These are phyloP conservation scores for Sextonia rubra DNA, from an alignment of 164 flowering plant genomes.

Conservation along the genomic window DNA sequence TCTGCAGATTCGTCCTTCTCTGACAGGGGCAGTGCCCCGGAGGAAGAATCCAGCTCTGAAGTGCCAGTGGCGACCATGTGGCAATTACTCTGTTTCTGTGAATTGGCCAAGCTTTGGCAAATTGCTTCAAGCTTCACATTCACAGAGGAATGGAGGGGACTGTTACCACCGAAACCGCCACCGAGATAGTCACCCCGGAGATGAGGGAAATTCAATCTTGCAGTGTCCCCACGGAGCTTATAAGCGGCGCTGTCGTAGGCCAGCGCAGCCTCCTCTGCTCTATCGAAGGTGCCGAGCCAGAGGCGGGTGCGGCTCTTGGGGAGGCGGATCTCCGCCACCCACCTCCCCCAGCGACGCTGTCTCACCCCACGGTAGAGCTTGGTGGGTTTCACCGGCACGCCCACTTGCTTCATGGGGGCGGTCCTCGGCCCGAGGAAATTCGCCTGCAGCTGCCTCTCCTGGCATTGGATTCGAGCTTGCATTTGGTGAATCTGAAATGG, in stretches of 20 bases:
- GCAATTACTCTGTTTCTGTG: constrained; percentile 32
- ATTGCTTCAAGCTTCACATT: constrained; percentile 88
- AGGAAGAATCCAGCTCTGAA: constrained; percentile 1
- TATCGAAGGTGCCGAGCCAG: constrained; percentile 93
- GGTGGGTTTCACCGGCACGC: constrained; percentile 48
- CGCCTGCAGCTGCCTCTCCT: constrained; percentile 18
- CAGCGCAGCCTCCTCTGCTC: constrained; percentile 92
- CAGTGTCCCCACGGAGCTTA: constrained; percentile 77
- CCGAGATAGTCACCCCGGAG: constrained; percentile 38
- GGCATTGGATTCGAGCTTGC: constrained; percentile 49
- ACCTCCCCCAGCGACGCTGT: constrained; percentile 92
- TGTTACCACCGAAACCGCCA: constrained; percentile 41
- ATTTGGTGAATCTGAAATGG: constrained; percentile 59
- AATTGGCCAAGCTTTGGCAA: constrained; percentile 47
- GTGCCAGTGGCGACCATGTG: background rate
- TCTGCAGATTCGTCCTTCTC: constrained; percentile 43
- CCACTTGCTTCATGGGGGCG: constrained; percentile 64
- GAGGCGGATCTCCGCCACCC: constrained; percentile 92
- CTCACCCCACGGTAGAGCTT: constrained; percentile 93
- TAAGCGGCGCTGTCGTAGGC: constrained; percentile 92
- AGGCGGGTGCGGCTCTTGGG: constrained; percentile 84
- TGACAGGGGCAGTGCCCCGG: constrained; percentile 6
- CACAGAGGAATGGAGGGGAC: constrained; percentile 71
- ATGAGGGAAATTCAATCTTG: constrained; percentile 80
- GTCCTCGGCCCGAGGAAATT: constrained; percentile 45